These are phyloP conservation scores for Ophiostoma piceae DNA, from an alignment of 2,329 filamentous ascomycete species.

Conservation along the genomic window DNA sequence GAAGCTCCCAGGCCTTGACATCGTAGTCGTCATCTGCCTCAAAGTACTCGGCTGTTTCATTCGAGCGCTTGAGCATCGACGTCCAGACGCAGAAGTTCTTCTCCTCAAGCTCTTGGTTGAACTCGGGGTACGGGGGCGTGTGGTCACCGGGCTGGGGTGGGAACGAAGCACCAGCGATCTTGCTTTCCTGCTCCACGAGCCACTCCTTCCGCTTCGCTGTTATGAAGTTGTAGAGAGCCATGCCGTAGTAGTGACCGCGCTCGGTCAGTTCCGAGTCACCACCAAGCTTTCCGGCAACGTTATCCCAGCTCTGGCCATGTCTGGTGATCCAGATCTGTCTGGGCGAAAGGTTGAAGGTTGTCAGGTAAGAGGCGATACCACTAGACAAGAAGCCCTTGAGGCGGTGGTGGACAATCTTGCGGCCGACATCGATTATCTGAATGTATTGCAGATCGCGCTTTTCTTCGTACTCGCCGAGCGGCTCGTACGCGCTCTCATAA, in stretches of 20 bases:
- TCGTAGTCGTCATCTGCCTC: slow-evolving; percentile 90
- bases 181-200: slow-evolving; percentile 76
- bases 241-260: slow-evolving; percentile 72
- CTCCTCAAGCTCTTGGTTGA: slow-evolving; percentile 61
- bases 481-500: slow-evolving; percentile 91
- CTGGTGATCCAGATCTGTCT: slow-evolving; percentile 97
- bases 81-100: slow-evolving; percentile 99
- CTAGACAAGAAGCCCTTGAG: slow-evolving; percentile 87
- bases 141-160: slow-evolving; percentile 87
- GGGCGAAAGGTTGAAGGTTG: slow-evolving; percentile 93
- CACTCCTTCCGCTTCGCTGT: slow-evolving; percentile 73
- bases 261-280: slow-evolving; percentile 81
- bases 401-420: slow-evolving; percentile 87
- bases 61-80: slow-evolving; percentile 86
- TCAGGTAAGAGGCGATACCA: slow-evolving; percentile 87
- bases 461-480: slow-evolving; percentile 87
- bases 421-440: slow-evolving; percentile 94
- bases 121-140: slow-evolving; percentile 90
- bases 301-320: slow-evolving; percentile 87
- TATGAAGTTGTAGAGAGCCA: slow-evolving; percentile 77
- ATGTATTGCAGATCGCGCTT: slow-evolving; percentile 89
- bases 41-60: slow-evolving; percentile 84
- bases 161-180: slow-evolving; percentile 69
- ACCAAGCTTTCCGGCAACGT: slow-evolving; percentile 80
- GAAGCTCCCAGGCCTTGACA: slow-evolving; percentile 95